Conservation (phyloP, 192 early-diverging fungal species). For the Coemansia sp. region DNA sequence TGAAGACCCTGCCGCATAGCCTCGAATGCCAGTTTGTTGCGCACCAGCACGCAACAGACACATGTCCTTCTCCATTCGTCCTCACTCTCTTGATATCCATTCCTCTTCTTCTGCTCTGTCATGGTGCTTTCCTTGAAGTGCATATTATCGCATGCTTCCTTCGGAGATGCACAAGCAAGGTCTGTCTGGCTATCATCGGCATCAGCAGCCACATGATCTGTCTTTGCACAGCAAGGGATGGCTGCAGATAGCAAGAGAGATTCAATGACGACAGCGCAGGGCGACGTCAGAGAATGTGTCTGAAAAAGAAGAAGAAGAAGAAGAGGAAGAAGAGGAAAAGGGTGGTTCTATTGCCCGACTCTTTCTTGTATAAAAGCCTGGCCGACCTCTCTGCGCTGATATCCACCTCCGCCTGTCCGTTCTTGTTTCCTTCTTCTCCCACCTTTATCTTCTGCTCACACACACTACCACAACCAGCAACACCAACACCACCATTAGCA, state of each 20-base stretch:
- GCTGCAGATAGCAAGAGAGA: not conserved
- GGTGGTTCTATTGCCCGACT: not conserved
- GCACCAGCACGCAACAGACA: too few species aligned
- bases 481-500: too few species aligned
- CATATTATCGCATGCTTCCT: not conserved
- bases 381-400: too few species aligned
- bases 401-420: too few species aligned
- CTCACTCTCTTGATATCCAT: too few species aligned
- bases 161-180: not conserved
- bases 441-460: too few species aligned
- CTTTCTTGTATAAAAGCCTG: not conserved
- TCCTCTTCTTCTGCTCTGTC: not conserved
- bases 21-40: too few species aligned
- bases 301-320: not conserved
- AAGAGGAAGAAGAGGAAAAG: not conserved
- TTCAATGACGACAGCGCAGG: not conserved
- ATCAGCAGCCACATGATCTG: slow-evolving; percentile 1
- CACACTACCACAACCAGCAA: too few species aligned
- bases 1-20: too few species aligned
- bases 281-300: not conserved
- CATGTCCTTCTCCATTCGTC: too few species aligned
- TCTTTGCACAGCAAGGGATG: not conserved
- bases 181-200: not conserved
- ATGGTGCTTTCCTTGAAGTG: not conserved
- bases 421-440: too few species aligned